A percentile compares a stretch with the other conserved stretches of the same genome.
phyloP scores from a whole-genome alignment of 805 yeast genomes.

The Candida methanosorbosa region DNA sequence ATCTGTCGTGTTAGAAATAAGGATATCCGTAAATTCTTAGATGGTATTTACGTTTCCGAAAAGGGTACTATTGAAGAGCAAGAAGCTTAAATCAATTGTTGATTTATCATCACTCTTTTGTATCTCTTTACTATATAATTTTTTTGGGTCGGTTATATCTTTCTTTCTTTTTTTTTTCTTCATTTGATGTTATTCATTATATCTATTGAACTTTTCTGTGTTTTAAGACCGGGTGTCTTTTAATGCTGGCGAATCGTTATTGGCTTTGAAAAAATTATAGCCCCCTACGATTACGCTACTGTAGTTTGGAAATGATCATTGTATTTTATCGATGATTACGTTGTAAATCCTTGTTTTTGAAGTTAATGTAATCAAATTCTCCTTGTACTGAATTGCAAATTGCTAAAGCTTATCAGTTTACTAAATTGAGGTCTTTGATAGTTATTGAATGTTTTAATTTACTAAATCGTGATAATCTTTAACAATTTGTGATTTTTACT shows the following conservation, averaged over 20 bases:
- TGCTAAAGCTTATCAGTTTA: no score
- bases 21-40: conserved; percentile 99
- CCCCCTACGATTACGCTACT: conserved; percentile 26
- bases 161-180: conserved; percentile 2
- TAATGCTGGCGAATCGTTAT: conserved; percentile 25
- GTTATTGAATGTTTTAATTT: no score
- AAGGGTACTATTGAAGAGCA: conserved; percentile 78
- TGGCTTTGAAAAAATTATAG: conserved; percentile 19
- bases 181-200: neutral
- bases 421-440: no score
- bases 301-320: conserved; percentile 2
- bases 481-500: no score
- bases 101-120: neutral
- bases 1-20: conserved; percentile 98
- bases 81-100: neutral
- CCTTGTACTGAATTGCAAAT: no score
- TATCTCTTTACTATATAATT: neutral
- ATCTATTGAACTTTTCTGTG: conserved; percentile 3
- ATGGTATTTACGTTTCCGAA: conserved; percentile 99
- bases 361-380: no score
- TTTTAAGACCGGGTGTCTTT: conserved; percentile 20
- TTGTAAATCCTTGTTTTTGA: neutral
- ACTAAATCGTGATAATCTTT: no score
- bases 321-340: neutral
- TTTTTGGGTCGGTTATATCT: neutral